These are phyloP conservation scores for Dittrichia graveolens DNA, from an alignment of 129 eudicot species.

Conservation along the genomic window DNA sequence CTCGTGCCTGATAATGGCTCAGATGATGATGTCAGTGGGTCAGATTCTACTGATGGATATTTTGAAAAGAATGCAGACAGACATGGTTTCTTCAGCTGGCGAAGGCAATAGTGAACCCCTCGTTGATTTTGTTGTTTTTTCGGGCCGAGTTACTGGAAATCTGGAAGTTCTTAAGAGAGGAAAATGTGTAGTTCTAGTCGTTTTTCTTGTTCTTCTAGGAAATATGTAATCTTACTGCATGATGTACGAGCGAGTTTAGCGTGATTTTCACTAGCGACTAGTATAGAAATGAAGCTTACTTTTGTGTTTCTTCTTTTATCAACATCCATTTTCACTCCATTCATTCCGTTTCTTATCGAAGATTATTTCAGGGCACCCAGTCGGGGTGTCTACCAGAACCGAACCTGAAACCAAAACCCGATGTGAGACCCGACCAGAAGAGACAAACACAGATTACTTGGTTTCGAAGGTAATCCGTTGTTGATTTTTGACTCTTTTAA, in stretches of 20 bases:
- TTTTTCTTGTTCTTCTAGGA: constrained; percentile 3
- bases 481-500: too few relatives aligned
- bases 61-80: constrained; percentile 41
- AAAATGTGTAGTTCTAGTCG: constrained; percentile 16
- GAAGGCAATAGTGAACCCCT: neutral
- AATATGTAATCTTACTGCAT: neutral
- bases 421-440: too few relatives aligned
- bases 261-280: neutral
- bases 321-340: too few relatives aligned
- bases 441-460: too few relatives aligned
- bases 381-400: too few relatives aligned
- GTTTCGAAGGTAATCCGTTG: too few relatives aligned
- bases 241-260: neutral
- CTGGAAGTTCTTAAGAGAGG: constrained; percentile 1
- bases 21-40: constrained; percentile 56
- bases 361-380: too few relatives aligned
- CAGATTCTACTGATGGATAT: constrained; percentile 72
- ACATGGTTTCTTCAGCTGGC: constrained; percentile 48
- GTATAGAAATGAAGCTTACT: neutral
- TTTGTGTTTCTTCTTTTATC: neutral
- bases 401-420: too few relatives aligned
- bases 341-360: too few relatives aligned
- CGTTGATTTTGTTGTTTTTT: neutral
- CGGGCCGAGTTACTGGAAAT: neutral
- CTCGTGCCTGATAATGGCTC: constrained; percentile 53